phyloP scores from a whole-genome alignment of 2,329 filamentous ascomycete species.

The Xylariaceae sp. region DNA sequence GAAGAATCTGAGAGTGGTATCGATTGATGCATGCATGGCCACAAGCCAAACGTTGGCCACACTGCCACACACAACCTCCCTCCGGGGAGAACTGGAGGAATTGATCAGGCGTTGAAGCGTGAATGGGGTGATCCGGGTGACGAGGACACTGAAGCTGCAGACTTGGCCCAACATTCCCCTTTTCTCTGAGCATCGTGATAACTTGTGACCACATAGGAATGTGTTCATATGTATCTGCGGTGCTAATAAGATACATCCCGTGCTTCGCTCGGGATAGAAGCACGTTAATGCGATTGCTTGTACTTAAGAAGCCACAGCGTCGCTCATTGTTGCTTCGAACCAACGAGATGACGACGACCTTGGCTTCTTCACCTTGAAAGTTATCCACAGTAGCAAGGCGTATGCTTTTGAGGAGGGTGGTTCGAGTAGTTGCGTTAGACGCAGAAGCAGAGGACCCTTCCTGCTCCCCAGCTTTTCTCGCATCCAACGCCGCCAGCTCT shows the following conservation, averaged over 20 bases:
- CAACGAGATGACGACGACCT: constrained; percentile 72
- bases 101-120: constrained; percentile 61
- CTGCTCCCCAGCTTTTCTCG: constrained; percentile 38
- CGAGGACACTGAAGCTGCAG: constrained; percentile 52
- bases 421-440: constrained; percentile 42
- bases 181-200: constrained; percentile 55
- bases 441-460: constrained; percentile 18
- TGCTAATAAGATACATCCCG: constrained; percentile 75
- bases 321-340: constrained; percentile 70
- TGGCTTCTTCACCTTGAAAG: constrained; percentile 79
- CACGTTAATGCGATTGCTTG: constrained; percentile 73
- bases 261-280: constrained; percentile 70
- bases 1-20: constrained; percentile 57
- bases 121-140: constrained; percentile 55
- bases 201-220: constrained; percentile 71
- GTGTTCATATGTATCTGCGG: constrained; percentile 61
- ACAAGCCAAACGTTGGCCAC: constrained; percentile 55
- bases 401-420: constrained; percentile 55
- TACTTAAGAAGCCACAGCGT: constrained; percentile 70
- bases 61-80: constrained; percentile 64
- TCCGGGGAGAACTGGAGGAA: constrained; percentile 65
- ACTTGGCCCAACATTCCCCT: constrained; percentile 52
- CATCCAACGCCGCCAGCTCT: constrained; percentile 53
- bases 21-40: constrained; percentile 54
- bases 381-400: constrained; percentile 71